Percentiles rank a stretch among this genome's conserved stretches.
These are phyloP conservation scores for Kewa caespitosa DNA, from an alignment of 179 eudicot genomes.

Conservation along the genomic window DNA sequence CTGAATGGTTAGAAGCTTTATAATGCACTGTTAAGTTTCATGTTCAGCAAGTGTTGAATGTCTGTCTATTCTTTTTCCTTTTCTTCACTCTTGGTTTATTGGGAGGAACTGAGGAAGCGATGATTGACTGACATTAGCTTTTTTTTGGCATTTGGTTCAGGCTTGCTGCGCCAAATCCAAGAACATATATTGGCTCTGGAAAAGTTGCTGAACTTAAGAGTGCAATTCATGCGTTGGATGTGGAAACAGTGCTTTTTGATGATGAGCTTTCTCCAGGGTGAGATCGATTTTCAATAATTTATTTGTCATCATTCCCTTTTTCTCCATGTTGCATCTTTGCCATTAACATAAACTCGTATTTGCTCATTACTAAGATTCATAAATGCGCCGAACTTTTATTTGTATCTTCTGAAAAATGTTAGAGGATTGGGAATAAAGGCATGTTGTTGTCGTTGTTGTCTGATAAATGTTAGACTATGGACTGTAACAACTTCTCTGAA, in stretches of 20 bases:
- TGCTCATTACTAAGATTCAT: neutral
- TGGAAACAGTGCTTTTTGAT: constrained; percentile 92
- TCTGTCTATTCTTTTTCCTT: neutral
- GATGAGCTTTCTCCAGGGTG: constrained; percentile 98
- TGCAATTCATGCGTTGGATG: constrained; percentile 77
- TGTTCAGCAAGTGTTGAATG: neutral
- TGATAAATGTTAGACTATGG: too few relatives aligned
- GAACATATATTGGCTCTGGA: constrained; percentile 93
- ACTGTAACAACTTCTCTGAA: neutral
- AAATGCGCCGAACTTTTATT: too few relatives aligned
- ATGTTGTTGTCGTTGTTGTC: too few relatives aligned
- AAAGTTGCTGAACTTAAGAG: constrained; percentile 89
- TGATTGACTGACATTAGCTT: constrained; percentile 11
- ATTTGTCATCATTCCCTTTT: constrained; percentile 3
- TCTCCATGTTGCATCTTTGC: neutral
- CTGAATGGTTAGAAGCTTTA: neutral
- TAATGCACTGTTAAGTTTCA: neutral
- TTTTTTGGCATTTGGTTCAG: constrained; percentile 37
- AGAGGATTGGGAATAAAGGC: too few relatives aligned
- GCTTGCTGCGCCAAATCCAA: constrained; percentile 68
- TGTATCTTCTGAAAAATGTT: too few relatives aligned
- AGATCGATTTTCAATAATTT: constrained; percentile 26
- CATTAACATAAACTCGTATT: neutral
- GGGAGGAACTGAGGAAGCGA: too few relatives aligned
- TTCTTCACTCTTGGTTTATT: neutral